Evolutionary conservation across 345 rosid species (phyloP), one percentile per base, ranked within the genome.

Genomic region (Sonneratia alba): DNA sequence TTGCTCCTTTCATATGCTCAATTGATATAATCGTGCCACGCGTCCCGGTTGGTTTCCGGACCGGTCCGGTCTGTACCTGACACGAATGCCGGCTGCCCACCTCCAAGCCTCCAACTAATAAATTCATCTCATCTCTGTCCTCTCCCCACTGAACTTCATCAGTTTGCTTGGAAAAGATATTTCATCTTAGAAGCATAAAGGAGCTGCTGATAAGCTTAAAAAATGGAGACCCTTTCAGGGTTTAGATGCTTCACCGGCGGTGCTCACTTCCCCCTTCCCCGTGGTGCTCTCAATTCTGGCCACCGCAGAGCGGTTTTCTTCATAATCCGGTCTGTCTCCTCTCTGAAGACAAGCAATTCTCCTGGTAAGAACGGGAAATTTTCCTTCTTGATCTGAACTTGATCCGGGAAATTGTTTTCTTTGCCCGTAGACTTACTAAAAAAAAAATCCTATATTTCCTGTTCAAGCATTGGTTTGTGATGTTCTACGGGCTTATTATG

Each of bases 191-290:
- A 9, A 42, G 45, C 45, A 42, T 42, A 4, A 53, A 38, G 76
- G 34, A 55, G 7, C 40, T 27, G 32, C 32, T 34, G 18, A 62
- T 45, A 9, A 59, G 40, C 65, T 51, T 64, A 19, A 13, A 4
- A 71, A 74, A 93, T 93, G 92, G 87, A 87, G 77, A 62, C 86
- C 40, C 87, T 86, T 37, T 81, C 87, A 36, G 81, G 85, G 76
- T 73, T 81, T 59, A 69, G 86, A 36, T 86, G 87, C 77, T 81
- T 83, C 70, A 63, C 87, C 72, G 56, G 75, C 75, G 74, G 66
- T 68, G 13, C 72, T 43, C 72, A 55, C 73, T 61, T 74, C 76
- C 76, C 77, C 8, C 74, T 79, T 16, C 71, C 76, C 47, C 75
- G 77, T 36, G 24, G 74, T 66, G 12, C 61, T 75, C 80, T 68